Percentiles rank a stretch among this genome's conserved stretches.
These are phyloP conservation scores for Lepidium aucheri DNA, from an alignment of 345 rosid genomes.

Conservation along the genomic window DNA sequence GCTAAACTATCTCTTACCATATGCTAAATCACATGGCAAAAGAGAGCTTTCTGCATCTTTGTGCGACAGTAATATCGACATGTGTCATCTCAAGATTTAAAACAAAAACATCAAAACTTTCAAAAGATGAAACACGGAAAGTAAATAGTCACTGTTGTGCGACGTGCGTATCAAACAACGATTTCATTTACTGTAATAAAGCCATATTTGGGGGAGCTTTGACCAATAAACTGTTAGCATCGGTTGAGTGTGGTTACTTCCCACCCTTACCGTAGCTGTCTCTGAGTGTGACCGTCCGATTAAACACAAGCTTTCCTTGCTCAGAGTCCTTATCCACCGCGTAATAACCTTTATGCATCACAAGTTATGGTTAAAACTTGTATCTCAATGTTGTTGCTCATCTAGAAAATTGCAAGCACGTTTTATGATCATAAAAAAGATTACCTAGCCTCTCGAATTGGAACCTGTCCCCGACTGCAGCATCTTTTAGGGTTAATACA, in stretches of 20 bases:
- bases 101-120: neutral
- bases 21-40: too few species aligned
- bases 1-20: neutral
- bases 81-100: neutral
- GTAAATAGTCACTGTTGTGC: neutral
- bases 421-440: neutral
- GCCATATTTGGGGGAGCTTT: neutral
- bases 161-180: slow-evolving; percentile 1
- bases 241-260: slow-evolving; percentile 25
- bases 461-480: slow-evolving; percentile 60
- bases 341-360: slow-evolving; percentile 57
- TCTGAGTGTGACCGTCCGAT: slow-evolving; percentile 71
- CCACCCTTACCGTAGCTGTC: slow-evolving; percentile 48
- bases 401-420: neutral
- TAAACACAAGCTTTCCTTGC: slow-evolving; percentile 64
- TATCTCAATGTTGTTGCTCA: neutral
- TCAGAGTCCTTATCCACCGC: slow-evolving; percentile 71
- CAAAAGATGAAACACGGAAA: neutral
- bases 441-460: slow-evolving; percentile 95
- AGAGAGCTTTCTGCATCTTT: neutral
- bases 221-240: neutral
- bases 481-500: slow-evolving; percentile 47
- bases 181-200: slow-evolving; percentile 3
- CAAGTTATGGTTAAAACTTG: neutral
- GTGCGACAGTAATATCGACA: neutral